Evolutionary conservation across 1,139 yeast species (phyloP).

Genomic region (Petasospora fabianii): DNA sequence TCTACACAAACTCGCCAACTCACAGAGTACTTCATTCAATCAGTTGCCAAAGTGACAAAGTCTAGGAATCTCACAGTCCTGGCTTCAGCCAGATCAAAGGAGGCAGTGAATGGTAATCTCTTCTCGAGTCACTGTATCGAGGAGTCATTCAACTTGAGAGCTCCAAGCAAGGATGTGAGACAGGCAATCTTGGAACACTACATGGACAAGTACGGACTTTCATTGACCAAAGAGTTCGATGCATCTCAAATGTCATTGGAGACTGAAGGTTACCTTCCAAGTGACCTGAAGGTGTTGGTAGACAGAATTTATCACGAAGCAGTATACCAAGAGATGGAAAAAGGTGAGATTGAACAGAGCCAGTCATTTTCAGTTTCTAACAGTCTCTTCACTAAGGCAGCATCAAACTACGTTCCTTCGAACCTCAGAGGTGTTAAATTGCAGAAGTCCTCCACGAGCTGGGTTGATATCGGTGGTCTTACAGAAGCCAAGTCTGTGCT

Average conservation of each 20-base stretch:
- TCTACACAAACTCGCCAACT: conserved; percentile 49
- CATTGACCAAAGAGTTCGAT: conserved; percentile 41
- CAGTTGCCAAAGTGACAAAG: conserved; percentile 36
- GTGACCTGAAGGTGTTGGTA: conserved; percentile 67
- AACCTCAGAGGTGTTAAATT: conserved; percentile 83
- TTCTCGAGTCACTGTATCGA: conserved; percentile 71
- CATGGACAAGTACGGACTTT: conserved; percentile 31
- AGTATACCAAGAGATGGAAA: conserved; percentile 34
- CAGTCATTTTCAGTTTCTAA: conserved; percentile 14
- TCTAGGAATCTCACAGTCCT: conserved; percentile 31
- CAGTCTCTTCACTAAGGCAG: conserved; percentile 50
- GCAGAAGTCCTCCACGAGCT: conserved; percentile 68
- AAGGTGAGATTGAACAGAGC: conserved; percentile 14
- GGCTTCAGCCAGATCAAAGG: conserved; percentile 57
- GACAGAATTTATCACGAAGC: conserved; percentile 75
- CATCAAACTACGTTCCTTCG: conserved; percentile 72
- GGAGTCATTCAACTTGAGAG: conserved; percentile 52
- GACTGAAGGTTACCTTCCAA: conserved; percentile 88
- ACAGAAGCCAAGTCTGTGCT: conserved; percentile 69
- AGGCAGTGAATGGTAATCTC: conserved; percentile 57
- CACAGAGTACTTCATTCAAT: conserved; percentile 32
- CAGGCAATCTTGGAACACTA: conserved; percentile 48
- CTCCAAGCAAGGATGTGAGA: conserved; percentile 71
- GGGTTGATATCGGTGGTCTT: conserved; percentile 92
- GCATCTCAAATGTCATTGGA: conserved; percentile 69